Evolutionary conservation across 768 basidiomycete genomes (phyloP), one percentile per base, ranked within the genome.

Genomic region (Russula earlei): DNA sequence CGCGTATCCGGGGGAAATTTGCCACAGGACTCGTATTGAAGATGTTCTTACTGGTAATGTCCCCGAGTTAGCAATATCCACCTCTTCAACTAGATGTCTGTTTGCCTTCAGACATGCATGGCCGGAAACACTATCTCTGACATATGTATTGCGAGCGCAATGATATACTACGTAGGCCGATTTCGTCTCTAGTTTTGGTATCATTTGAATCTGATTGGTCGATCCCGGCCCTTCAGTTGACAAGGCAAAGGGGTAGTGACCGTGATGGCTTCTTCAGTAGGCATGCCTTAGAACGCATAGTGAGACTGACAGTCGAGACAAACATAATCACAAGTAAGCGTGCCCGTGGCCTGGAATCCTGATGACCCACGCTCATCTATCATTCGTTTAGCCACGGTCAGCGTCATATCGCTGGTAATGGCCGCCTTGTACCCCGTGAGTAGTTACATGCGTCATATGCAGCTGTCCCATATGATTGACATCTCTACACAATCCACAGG

Each of bases 231-330:
- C n/a, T n/a, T n/a, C 37, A 57, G 56, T 20, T 52, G 11, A 3
- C 17, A 12, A 38, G 5, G 24, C 15, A 11, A 31, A 50, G 36
- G n/a, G 34, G 5, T 4, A 31, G 9, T n/a, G n/a, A n/a, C n/a
- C n/a, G 31, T 58, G 51, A n/a, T n/a, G 19, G 40, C 19, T 9
- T 11, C 17, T 19, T 25, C 29, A n/a, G 27, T 20, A 20, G 17
- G 14, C 33, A 59, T 25, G 25, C 58, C 19, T 31, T 67, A 0
- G 20, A 49, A 3, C 51, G 58, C 1, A 46, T 67, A 1, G 60
- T 67, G 6, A 63, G 62, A 9, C 15, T 67, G 44, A 63, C 63
- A 5, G 42, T 67, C 31, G 66, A 67, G 46, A 65, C 64, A 1
- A 67, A 66, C 37, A 11, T 56, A 3, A 53, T 66, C 58, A 22